These are phyloP conservation scores for Gossypium anomalum DNA, from an alignment of 345 rosid genomes.

Conservation along the genomic window DNA sequence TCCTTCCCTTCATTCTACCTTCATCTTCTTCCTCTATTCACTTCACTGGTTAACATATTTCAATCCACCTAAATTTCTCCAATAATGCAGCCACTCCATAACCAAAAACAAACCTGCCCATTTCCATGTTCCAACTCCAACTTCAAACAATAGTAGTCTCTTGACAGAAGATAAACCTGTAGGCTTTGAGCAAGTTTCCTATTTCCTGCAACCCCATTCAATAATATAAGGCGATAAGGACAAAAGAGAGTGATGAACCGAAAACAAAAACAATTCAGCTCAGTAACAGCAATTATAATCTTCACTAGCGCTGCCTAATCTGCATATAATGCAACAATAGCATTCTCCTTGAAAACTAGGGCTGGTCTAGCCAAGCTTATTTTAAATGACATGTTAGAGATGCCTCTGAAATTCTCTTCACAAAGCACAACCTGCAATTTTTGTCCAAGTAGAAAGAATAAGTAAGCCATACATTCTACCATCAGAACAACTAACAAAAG, in stretches of 20 bases:
- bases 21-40: too few relatives aligned
- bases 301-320: conserved; percentile 33
- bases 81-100: too few relatives aligned
- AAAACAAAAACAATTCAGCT: neutral
- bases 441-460: neutral
- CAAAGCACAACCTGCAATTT: conserved; percentile 56
- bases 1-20: too few relatives aligned
- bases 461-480: neutral
- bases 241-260: neutral
- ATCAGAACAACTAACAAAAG: neutral
- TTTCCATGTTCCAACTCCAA: conserved; percentile 68
- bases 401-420: conserved; percentile 59
- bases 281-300: neutral
- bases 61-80: too few relatives aligned
- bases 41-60: too few relatives aligned
- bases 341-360: conserved; percentile 45
- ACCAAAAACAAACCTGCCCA: conserved; percentile 53
- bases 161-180: conserved; percentile 58
- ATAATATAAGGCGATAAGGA: neutral
- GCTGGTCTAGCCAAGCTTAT: conserved; percentile 65
- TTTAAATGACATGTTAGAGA: conserved; percentile 49
- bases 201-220: conserved; percentile 48
- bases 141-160: conserved; percentile 55
- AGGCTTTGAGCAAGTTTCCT: conserved; percentile 43
- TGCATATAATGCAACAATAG: conserved; percentile 33